These are phyloP conservation scores for Rhypophila decipiens DNA, from an alignment of 495 filamentous ascomycete species.

Conservation along the genomic window DNA sequence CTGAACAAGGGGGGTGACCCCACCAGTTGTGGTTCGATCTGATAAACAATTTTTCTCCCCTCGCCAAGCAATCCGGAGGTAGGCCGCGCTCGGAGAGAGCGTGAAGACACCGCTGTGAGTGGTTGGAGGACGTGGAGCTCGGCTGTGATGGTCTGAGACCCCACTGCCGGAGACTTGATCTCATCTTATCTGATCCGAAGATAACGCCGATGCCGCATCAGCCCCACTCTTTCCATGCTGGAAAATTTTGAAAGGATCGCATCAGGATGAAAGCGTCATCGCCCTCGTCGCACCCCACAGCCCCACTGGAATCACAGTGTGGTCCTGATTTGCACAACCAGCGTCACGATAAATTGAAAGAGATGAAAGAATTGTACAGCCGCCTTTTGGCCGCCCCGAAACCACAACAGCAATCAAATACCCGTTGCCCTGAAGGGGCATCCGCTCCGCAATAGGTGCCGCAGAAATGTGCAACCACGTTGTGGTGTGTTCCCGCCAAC, in stretches of 20 bases:
- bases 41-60: constrained; percentile 22
- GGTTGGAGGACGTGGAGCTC: constrained; percentile 2
- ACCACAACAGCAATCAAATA: too few relatives aligned
- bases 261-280: constrained; percentile 11
- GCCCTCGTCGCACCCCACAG: constrained; percentile 1
- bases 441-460: too few relatives aligned
- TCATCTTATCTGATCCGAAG: constrained; percentile 49
- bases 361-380: too few relatives aligned
- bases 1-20: too few relatives aligned
- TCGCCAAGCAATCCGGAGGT: not conserved
- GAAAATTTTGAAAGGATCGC: constrained; percentile 11
- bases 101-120: constrained; percentile 4
- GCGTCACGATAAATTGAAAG: too few relatives aligned
- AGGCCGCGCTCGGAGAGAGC: constrained; percentile 10
- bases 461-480: too few relatives aligned
- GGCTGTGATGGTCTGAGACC: not conserved
- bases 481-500: too few relatives aligned
- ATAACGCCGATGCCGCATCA: constrained; percentile 41
- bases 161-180: too few relatives aligned
- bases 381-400: too few relatives aligned
- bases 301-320: not conserved
- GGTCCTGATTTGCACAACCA: too few relatives aligned
- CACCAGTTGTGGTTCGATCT: constrained; percentile 18
- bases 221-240: constrained; percentile 9
- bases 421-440: too few relatives aligned